phyloP scores from a whole-genome alignment of 495 filamentous ascomycete genomes.

The Talaromyces trachyspermus region DNA sequence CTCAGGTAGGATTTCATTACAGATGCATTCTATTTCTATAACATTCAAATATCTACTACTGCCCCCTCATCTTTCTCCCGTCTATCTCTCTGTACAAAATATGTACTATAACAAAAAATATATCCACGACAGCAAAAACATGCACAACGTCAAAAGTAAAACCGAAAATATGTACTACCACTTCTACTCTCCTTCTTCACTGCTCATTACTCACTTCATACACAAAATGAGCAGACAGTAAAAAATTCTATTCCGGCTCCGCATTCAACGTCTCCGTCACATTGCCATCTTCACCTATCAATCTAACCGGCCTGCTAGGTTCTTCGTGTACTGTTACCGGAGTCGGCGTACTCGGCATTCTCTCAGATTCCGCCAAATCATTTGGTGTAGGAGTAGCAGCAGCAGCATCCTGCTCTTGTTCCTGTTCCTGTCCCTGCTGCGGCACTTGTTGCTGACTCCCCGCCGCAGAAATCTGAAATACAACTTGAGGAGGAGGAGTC shows the following conservation, averaged over 20 bases:
- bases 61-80: too few relatives aligned
- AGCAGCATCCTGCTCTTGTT: neutral
- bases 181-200: too few relatives aligned
- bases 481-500: constrained; percentile 19
- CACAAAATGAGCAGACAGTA: too few relatives aligned
- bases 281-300: constrained; percentile 7
- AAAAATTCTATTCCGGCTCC: neutral
- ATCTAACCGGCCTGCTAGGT: constrained; percentile 3
- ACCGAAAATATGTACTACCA: too few relatives aligned
- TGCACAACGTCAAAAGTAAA: too few relatives aligned
- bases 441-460: constrained; percentile 24
- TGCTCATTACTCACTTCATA: too few relatives aligned
- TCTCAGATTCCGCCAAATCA: neutral
- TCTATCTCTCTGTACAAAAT: too few relatives aligned
- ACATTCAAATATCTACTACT: too few relatives aligned
- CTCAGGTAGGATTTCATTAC: too few relatives aligned
- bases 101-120: too few relatives aligned
- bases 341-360: neutral
- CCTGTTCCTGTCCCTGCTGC: constrained; percentile 18
- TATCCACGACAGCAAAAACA: too few relatives aligned
- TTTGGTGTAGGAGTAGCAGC: neutral
- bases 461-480: constrained; percentile 47
- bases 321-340: neutral
- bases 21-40: too few relatives aligned
- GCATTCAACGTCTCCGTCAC: constrained; percentile 10